Base-by-base conservation (phyloP, 768 basidiomycete genomes). In the Panaeolus cyanescens region DNA sequence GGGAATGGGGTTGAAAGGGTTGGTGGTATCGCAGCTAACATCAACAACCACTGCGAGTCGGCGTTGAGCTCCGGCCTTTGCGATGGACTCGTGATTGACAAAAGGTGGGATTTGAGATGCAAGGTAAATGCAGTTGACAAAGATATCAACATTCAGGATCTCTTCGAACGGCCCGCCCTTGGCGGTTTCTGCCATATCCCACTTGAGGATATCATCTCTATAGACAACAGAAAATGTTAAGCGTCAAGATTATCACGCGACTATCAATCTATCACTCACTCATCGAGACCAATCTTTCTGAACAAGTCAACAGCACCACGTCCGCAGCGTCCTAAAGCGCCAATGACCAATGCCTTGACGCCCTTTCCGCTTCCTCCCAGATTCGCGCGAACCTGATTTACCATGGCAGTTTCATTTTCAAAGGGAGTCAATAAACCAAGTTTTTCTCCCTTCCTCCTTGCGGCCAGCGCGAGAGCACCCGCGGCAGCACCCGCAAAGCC, bases 81-180 rank as follows among this genome's bases (percentile, higher is more conserved):
- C 75, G 64, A 97, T 90, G 61, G 86, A 85, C 40, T 91, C 85
- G 28, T 77, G 72, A 4, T 88, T 88, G 54, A 97, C 62, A 74
- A 98, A 99, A n/a, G 88, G 78, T 0, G 94, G 93, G 58, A 96
- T 95, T 62, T 81, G 73, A 17, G 88, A 85, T n/a, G 87, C 88
- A 55, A 99, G 89, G 75, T 99, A 99, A 74, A 99, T 99, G 83
- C 97, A 99, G 80, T 99, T 99, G 83, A 99, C 87, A 70, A 99
- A 98, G 68, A 99, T 88, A 77, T 99, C 96, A 64, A 95, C 96
- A 64, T 94, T 93, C 30, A 99, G 84, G 62, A 99, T 94, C 79
- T 99, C 96, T 50, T 85, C 75, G 81, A 98, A 99, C 0, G 97
- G 97, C 2, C 97, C 97, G 31, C 96, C 96, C 78, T 95, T 96